Evolutionary conservation across 139 green algal genomes (phyloP).

Genomic region (Micractinium sp.): DNA sequence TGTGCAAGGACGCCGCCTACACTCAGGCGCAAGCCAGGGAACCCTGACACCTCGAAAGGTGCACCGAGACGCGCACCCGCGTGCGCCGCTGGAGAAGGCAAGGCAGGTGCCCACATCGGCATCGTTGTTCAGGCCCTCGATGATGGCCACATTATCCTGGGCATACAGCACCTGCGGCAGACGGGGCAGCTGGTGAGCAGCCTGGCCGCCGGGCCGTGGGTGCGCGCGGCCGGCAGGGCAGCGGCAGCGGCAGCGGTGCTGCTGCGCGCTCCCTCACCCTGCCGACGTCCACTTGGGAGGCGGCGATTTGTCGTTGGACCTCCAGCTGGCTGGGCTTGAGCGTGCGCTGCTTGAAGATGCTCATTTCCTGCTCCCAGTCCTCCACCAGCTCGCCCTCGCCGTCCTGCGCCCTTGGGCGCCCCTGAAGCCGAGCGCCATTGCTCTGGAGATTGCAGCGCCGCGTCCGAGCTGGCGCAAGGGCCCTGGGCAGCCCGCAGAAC

Average conservation of each 20-base stretch:
- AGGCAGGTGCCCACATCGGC: slow-evolving; percentile 81
- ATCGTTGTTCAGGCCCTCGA: slow-evolving; percentile 87
- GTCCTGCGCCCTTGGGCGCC: background rate
- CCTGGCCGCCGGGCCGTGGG: background rate
- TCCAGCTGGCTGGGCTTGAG: slow-evolving; percentile 81
- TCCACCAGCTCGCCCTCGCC: slow-evolving; percentile 3
- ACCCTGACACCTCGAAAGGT: no score
- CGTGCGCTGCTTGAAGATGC: slow-evolving; percentile 82
- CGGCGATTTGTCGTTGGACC: slow-evolving; percentile 77
- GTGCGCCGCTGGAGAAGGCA: slow-evolving; percentile 78
- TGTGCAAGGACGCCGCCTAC: background rate
- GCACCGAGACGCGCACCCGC: slow-evolving; percentile 53
- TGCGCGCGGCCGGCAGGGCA: background rate
- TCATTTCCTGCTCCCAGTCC: slow-evolving; percentile 71
- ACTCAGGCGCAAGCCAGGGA: no score
- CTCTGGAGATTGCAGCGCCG: background rate
- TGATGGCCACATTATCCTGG: slow-evolving; percentile 74
- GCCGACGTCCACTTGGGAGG: slow-evolving; percentile 70
- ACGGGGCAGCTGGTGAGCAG: background rate
- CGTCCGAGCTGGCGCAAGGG: background rate
- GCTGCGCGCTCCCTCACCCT: slow-evolving; percentile 52
- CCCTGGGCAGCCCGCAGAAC: no score
- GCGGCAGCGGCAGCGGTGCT: background rate
- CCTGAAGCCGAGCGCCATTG: background rate
- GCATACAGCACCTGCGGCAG: slow-evolving; percentile 75